Percentiles rank a stretch among this genome's conserved stretches.
phyloP scores from a whole-genome alignment of 164 flowering plant species.

The Magnolia sinica region DNA sequence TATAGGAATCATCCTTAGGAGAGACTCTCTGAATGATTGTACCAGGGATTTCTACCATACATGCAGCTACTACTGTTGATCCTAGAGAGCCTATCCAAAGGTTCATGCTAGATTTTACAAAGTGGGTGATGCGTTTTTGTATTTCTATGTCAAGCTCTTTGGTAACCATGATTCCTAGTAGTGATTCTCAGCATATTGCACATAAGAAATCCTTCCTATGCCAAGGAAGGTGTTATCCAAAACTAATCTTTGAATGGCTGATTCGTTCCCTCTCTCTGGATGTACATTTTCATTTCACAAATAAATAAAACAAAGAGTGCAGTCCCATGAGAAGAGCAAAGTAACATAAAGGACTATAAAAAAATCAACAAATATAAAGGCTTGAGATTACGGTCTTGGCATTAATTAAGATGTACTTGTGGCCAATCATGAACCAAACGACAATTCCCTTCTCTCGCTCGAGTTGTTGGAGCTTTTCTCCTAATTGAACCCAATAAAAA shows the following conservation, averaged over 20 bases:
- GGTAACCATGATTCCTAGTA: slow-evolving; percentile 1
- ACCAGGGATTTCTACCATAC: slow-evolving; percentile 15
- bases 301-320: too few relatives aligned
- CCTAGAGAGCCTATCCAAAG: slow-evolving; percentile 10
- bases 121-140: slow-evolving; percentile 4
- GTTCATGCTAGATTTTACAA: slow-evolving; percentile 1
- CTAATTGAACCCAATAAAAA: slow-evolving; percentile 28
- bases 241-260: too few relatives aligned
- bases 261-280: too few relatives aligned
- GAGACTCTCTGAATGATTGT: slow-evolving; percentile 11
- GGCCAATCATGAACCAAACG: slow-evolving; percentile 90
- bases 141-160: background rate
- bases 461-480: slow-evolving; percentile 65
- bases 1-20: slow-evolving; percentile 10
- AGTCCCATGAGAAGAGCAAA: too few relatives aligned
- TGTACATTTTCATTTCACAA: background rate
- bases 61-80: slow-evolving; percentile 6
- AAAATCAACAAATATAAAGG: too few relatives aligned
- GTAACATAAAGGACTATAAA: too few relatives aligned
- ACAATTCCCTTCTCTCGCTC: slow-evolving; percentile 90
- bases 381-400: background rate
- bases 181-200: background rate
- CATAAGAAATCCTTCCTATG: too few relatives aligned
- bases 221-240: too few relatives aligned
- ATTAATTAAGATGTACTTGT: slow-evolving; percentile 43